Evolutionary conservation across 805 yeast genomes (phyloP), one percentile per base, ranked within the genome.

Genomic region (Starmerella riodocensis): DNA sequence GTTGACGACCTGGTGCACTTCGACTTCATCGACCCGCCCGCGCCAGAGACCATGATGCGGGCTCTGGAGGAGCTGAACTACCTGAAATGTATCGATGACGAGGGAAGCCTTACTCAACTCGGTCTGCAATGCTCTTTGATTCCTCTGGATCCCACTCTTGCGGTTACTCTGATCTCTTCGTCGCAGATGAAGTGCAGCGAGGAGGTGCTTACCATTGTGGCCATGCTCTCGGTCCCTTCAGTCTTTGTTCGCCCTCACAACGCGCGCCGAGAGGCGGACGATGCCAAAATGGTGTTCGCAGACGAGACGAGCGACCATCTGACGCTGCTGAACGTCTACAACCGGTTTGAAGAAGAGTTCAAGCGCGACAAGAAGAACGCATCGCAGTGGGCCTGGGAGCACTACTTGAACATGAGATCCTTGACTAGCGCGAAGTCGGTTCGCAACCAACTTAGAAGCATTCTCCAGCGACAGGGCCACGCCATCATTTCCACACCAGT

Each of bases 1-100:
- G 72, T 88, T 48, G 94, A 91, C 57, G 97, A 88, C 63, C 72
- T 88, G 54, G 98, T 91, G 29, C 97, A 88, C 62, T 88, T 88
- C 56, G 98, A 91, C 59, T 88, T 91, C 57, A 88, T 88, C 94
- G 98, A 88, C 57, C 97, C 98, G 6, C 98, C 98, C 12, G 97
- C 97, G 2, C 98, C 98, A 8, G 98, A 88, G 61, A 91, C 98
- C 6, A 91, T 88, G 98, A 91, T 91, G 98, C 72, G 98, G 58
- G 97, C 97, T 0, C 66, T 88, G 47, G 98, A 88, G 60, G 98
- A 88, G 60, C 69, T 88, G 54, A 86, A 91, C 57, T 91, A 84
- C 57, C 66, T 88, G 46, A 77, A 79, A 18, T 91, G 96, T 64
- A 69, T 88, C 38, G 82, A 83, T 50, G 95, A 91, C 57, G 88